phyloP scores from a whole-genome alignment of 2,329 filamentous ascomycete species.

The Didymella segeticola region DNA sequence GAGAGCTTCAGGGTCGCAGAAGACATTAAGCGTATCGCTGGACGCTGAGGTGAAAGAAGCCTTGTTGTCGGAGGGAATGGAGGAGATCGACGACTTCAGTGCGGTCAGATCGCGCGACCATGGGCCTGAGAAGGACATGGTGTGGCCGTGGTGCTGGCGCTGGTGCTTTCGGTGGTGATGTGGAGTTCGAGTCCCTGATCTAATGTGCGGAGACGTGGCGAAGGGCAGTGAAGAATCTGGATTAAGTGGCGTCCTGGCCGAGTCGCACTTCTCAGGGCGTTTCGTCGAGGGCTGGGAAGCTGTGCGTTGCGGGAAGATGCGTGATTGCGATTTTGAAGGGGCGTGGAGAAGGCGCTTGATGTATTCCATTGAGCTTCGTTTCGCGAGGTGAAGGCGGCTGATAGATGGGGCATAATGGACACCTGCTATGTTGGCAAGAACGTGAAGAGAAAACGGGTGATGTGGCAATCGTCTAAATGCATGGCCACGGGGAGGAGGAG shows the following conservation, averaged over 20 bases:
- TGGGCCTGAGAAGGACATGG: slow-evolving; percentile 35
- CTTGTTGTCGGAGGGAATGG: slow-evolving; percentile 36
- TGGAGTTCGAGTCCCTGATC: background rate
- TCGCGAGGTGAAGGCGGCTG: slow-evolving; percentile 1
- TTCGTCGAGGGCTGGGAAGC: background rate
- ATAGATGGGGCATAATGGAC: background rate
- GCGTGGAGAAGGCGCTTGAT: slow-evolving; percentile 8
- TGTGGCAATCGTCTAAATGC: background rate
- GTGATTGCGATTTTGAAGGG: background rate
- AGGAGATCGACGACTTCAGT: slow-evolving; percentile 33
- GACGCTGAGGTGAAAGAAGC: slow-evolving; percentile 30
- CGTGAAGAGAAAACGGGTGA: background rate
- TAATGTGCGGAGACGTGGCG: background rate
- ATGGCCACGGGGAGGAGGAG: background rate
- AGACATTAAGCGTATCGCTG: slow-evolving; percentile 24
- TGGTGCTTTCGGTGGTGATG: slow-evolving; percentile 14
- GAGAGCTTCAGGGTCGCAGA: slow-evolving; percentile 32
- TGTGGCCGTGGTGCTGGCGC: background rate
- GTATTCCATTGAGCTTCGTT: slow-evolving; percentile 12
- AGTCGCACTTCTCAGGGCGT: background rate
- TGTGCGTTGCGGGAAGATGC: background rate
- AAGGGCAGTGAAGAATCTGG: background rate
- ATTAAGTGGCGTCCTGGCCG: background rate
- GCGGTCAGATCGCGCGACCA: slow-evolving; percentile 33
- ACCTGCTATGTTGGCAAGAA: background rate